phyloP scores from a whole-genome alignment of 306 rosid species.

The Crotalaria pallida region DNA sequence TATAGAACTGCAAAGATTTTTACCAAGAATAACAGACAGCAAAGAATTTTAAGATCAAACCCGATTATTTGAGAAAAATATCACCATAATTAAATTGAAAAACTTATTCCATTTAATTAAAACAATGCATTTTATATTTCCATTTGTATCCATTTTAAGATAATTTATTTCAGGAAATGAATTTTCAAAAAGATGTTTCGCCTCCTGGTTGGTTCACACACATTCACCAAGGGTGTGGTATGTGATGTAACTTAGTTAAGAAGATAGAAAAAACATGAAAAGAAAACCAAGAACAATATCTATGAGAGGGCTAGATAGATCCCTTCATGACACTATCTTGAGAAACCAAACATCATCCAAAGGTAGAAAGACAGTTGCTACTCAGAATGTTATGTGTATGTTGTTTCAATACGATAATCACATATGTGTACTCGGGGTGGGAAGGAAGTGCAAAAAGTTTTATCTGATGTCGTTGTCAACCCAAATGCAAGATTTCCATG shows the following conservation, averaged over 20 bases:
- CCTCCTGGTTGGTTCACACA: not conserved
- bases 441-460: too few species aligned
- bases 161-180: not conserved
- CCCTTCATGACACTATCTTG: constrained; percentile 19
- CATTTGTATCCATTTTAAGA: not conserved
- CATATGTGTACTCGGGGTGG: too few species aligned
- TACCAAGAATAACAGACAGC: constrained; percentile 9
- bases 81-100: constrained; percentile 1
- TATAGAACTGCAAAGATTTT: not conserved
- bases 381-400: too few species aligned
- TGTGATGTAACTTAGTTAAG: not conserved
- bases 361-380: too few species aligned
- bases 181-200: not conserved
- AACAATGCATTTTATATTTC: not conserved
- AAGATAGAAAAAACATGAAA: not conserved
- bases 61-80: not conserved
- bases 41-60: constrained; percentile 9
- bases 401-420: too few species aligned
- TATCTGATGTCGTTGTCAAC: too few species aligned
- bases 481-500: too few species aligned
- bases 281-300: not conserved
- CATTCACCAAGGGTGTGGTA: not conserved
- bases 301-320: not conserved
- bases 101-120: not conserved
- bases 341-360: too few species aligned